A percentile compares a stretch with the other conserved stretches of the same genome.
These are phyloP conservation scores for Camelina neglecta DNA, from an alignment of 345 rosid genomes.

Conservation along the genomic window DNA sequence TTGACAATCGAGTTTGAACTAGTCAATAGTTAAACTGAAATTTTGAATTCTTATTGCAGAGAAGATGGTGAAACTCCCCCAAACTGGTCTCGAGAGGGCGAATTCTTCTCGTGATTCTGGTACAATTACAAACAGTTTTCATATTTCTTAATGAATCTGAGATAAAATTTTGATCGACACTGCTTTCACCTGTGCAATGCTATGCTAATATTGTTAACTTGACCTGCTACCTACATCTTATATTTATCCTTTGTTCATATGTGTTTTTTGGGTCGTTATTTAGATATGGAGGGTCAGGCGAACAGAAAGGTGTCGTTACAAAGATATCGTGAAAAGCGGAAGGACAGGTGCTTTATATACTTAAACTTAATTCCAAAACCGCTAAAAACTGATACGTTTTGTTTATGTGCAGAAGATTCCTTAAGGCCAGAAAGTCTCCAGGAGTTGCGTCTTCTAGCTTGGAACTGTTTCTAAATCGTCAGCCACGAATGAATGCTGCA, in stretches of 20 bases:
- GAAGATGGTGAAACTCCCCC: slow-evolving; percentile 21
- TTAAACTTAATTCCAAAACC: neutral
- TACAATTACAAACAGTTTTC: neutral
- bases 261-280: slow-evolving; percentile 31
- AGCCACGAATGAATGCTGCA: slow-evolving; percentile 47
- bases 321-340: slow-evolving; percentile 77
- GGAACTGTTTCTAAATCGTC: slow-evolving; percentile 62
- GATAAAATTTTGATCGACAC: neutral
- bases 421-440: slow-evolving; percentile 55
- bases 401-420: slow-evolving; percentile 56
- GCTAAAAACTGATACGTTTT: slow-evolving; percentile 11
- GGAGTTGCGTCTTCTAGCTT: slow-evolving; percentile 54
- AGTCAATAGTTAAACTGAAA: neutral
- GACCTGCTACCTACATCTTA: neutral
- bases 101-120: slow-evolving; percentile 25
- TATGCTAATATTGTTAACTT: neutral
- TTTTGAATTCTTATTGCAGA: neutral
- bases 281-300: slow-evolving; percentile 70
- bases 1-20: neutral
- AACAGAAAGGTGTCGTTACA: slow-evolving; percentile 67
- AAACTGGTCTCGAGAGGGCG: slow-evolving; percentile 19
- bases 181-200: slow-evolving; percentile 7
- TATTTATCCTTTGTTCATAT: slow-evolving; percentile 15
- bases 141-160: neutral
- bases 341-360: slow-evolving; percentile 59